Evolutionary conservation across 768 basidiomycete species (phyloP).

Genomic region (Chalciporus pseudorubinellus): DNA sequence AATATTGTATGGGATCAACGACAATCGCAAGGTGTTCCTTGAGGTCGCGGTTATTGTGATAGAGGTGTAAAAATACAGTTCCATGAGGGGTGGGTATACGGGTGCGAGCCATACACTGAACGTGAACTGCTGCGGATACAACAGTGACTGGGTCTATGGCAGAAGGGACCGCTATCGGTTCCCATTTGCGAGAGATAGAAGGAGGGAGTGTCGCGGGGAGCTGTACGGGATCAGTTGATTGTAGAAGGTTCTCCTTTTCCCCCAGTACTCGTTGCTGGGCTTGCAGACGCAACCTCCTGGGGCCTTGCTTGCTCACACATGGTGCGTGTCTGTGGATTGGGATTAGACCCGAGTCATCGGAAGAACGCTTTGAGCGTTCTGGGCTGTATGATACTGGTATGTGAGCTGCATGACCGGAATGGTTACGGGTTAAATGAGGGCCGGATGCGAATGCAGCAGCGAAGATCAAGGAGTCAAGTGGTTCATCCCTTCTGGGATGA

Average conservation of each 20-base stretch:
- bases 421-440: constrained; percentile 79
- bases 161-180: constrained; percentile 30
- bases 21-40: constrained; percentile 98
- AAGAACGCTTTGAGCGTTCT: constrained; percentile 51
- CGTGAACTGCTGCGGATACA: constrained; percentile 40
- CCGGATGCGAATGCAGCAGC: constrained; percentile 74
- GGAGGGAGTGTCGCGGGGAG: constrained; percentile 37
- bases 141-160: constrained; percentile 17
- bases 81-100: constrained; percentile 97
- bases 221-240: constrained; percentile 39
- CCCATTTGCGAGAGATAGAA: constrained; percentile 39
- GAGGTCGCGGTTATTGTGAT: constrained; percentile 86
- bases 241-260: constrained; percentile 39
- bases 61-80: constrained; percentile 88
- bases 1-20: constrained; percentile 84
- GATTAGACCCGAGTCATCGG: constrained; percentile 37
- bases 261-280: constrained; percentile 29
- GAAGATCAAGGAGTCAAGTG: constrained; percentile 75
- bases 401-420: constrained; percentile 80
- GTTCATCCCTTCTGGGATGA: constrained; percentile 60
- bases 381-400: constrained; percentile 41
- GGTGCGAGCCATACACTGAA: constrained; percentile 95
- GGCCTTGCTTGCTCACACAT: constrained; percentile 76
- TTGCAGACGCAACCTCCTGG: constrained; percentile 58
- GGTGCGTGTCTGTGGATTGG: constrained; percentile 47